Conservation (phyloP, 2,329 filamentous ascomycete species). For the Trichoderma atroviride region DNA sequence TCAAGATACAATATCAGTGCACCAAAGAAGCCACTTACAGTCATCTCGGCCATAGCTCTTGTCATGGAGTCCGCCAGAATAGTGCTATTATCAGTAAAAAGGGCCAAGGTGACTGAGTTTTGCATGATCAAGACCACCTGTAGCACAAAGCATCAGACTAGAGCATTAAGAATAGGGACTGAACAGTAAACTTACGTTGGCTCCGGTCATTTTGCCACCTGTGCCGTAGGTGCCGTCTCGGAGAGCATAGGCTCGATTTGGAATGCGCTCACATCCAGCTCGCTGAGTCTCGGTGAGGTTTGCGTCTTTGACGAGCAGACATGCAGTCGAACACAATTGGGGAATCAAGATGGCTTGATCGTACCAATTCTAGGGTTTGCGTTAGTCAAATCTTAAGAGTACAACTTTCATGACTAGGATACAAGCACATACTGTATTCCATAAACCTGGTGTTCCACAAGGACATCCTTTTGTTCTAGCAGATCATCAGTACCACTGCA, state of each 20-base stretch:
- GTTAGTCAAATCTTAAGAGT: background rate
- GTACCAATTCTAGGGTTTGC: constrained; percentile 32
- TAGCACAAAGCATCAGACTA: background rate
- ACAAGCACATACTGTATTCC: constrained; percentile 29
- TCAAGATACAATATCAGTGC: background rate
- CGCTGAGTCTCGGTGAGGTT: constrained; percentile 28
- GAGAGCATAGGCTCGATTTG: constrained; percentile 30
- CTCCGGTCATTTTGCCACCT: constrained; percentile 30
- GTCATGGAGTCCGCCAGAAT: constrained; percentile 29
- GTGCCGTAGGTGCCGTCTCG: constrained; percentile 30
- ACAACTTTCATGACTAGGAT: background rate
- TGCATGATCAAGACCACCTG: constrained; percentile 33
- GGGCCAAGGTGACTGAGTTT: constrained; percentile 32
- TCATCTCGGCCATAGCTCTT: constrained; percentile 30
- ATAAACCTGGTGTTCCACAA: constrained; percentile 31
- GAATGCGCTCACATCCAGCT: constrained; percentile 31
- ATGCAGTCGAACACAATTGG: constrained; percentile 31
- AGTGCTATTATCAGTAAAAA: constrained; percentile 31
- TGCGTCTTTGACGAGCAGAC: constrained; percentile 30
- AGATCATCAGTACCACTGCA: background rate
- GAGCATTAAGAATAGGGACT: no score
- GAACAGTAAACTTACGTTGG: constrained; percentile 28
- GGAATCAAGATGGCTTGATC: constrained; percentile 33
- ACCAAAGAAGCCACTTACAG: constrained; percentile 14
- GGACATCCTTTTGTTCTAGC: constrained; percentile 25